Conservation (phyloP, 2,329 filamentous ascomycete genomes). For the Penicillium sp. region DNA sequence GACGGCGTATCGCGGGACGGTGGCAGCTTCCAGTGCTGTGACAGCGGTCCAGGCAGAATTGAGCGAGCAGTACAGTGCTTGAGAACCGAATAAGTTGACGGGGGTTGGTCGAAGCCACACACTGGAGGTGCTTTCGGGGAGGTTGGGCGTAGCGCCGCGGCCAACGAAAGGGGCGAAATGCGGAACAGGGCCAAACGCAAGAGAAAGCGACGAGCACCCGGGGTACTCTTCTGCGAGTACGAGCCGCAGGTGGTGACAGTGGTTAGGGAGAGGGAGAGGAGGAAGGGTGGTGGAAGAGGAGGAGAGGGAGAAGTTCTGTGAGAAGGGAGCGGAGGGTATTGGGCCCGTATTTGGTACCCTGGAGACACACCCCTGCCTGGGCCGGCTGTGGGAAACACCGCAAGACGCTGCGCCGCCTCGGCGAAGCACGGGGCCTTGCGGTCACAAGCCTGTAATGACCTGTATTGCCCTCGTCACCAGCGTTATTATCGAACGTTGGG, state of each 20-base stretch:
- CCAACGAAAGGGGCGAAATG: slow-evolving; percentile 11
- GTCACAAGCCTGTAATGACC: slow-evolving; percentile 10
- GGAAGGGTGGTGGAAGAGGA: slow-evolving; percentile 21
- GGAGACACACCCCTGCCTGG: too few species aligned
- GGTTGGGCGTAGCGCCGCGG: too few species aligned
- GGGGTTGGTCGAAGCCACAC: too few species aligned
- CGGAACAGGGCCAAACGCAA: slow-evolving; percentile 9
- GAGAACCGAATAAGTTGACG: slow-evolving; percentile 6
- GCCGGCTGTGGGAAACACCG: too few species aligned
- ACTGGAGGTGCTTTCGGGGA: too few species aligned
- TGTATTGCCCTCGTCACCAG: slow-evolving; percentile 2
- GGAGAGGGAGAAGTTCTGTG: slow-evolving; percentile 20
- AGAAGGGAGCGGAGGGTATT: slow-evolving; percentile 25
- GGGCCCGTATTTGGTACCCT: slow-evolving; percentile 23
- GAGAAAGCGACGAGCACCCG: slow-evolving; percentile 16
- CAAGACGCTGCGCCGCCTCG: too few species aligned
- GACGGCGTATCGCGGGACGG: too few species aligned
- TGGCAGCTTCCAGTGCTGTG: background rate
- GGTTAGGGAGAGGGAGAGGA: slow-evolving; percentile 23
- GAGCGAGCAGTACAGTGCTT: slow-evolving; percentile 11
- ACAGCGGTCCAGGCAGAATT: slow-evolving; percentile 9
- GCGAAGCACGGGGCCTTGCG: slow-evolving; percentile 11
- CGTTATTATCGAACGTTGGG: slow-evolving; percentile 4
- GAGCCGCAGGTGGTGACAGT: slow-evolving; percentile 28
- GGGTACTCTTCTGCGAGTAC: slow-evolving; percentile 31